Evolutionary conservation across 1,284 basidiomycete genomes (phyloP), one percentile per base, ranked within the genome.

Genomic region (Melampsora americana): DNA sequence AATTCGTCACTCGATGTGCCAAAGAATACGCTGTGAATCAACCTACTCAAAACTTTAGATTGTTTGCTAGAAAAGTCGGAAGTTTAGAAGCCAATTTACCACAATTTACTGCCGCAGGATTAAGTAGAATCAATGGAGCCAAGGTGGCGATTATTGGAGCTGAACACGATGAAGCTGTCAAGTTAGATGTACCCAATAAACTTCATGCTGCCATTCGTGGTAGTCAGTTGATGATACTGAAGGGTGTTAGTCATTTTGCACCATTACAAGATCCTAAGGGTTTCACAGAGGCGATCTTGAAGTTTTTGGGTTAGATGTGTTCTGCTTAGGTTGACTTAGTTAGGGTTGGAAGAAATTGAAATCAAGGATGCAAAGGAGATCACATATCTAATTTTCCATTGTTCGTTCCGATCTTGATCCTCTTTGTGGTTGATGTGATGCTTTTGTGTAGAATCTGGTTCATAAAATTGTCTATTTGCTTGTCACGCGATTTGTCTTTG

Each of bases 101-200:
- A 30, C 26, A 30, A 35, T 62, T 30, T 16, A 30, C 61, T 62
- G 35, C 4, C 30, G 30, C 30, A 7, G 28, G 35, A n/a, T 28
- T 62, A 14, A 18, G 5, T 30, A 62, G 16, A 35, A 62, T 62
- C 32, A 11, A 30, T 35, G 61, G 61, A 30, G 6, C 26, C 6
- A 62, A 62, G 35, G 61, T 62, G 7, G 35, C 61, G 2, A 62
- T 62, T 62, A 16, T 2, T 20, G 26, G 20, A 1, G 61, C 28
- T 62, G 61, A 62, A 7, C 20, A 62, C 20, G 61, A 62, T 30
- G 61, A 62, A 39, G 61, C 61, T 20, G 35, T 62, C 9, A 39
- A 30, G 5, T 35, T 20, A 18, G 9, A 39, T 20, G 61, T 30
- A 6, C 26, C 35, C 5, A 18, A 62, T 30, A 30, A 30, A 32